These are phyloP conservation scores for Sporothrix schenckii DNA, from an alignment of 2,329 filamentous ascomycete species.

Conservation along the genomic window DNA sequence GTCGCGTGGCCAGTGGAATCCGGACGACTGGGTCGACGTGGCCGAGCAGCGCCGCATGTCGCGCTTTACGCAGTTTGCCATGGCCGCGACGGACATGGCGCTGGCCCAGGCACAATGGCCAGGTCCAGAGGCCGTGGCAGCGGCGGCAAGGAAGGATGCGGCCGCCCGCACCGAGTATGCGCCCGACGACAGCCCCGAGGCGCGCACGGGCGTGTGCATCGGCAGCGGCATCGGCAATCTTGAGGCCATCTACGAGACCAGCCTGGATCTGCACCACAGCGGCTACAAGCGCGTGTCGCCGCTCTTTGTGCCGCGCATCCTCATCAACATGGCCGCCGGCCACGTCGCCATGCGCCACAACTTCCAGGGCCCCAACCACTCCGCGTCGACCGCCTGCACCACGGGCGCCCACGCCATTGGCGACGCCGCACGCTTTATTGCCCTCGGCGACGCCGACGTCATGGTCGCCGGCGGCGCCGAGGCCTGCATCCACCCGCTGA, in stretches of 20 bases:
- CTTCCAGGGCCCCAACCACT: slow-evolving; percentile 88
- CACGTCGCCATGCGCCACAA: slow-evolving; percentile 93
- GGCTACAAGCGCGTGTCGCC: slow-evolving; percentile 93
- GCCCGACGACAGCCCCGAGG: slow-evolving; percentile 58
- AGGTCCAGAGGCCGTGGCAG: slow-evolving; percentile 39
- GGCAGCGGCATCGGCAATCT: slow-evolving; percentile 96
- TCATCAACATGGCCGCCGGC: slow-evolving; percentile 93
- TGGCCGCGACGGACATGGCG: slow-evolving; percentile 84
- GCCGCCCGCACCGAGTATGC: slow-evolving; percentile 21
- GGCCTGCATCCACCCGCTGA: slow-evolving; percentile 92
- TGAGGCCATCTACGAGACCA: slow-evolving; percentile 85
- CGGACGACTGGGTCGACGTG: slow-evolving; percentile 57
- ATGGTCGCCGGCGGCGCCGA: slow-evolving; percentile 97
- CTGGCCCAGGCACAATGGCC: slow-evolving; percentile 80
- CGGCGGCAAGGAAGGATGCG: background rate
- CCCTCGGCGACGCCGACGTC: slow-evolving; percentile 87
- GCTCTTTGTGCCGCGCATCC: slow-evolving; percentile 85
- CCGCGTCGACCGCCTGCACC: slow-evolving; percentile 91
- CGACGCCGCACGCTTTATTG: slow-evolving; percentile 89
- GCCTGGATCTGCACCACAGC: slow-evolving; percentile 71
- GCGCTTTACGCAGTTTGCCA: slow-evolving; percentile 87
- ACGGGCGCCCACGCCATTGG: slow-evolving; percentile 94
- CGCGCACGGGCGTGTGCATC: slow-evolving; percentile 85
- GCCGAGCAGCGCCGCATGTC: slow-evolving; percentile 76
- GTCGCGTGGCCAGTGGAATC: slow-evolving; percentile 52